Evolutionary conservation across 768 basidiomycete genomes (phyloP), one percentile per base, ranked within the genome.

Genomic region (Mycena epipterygia): DNA sequence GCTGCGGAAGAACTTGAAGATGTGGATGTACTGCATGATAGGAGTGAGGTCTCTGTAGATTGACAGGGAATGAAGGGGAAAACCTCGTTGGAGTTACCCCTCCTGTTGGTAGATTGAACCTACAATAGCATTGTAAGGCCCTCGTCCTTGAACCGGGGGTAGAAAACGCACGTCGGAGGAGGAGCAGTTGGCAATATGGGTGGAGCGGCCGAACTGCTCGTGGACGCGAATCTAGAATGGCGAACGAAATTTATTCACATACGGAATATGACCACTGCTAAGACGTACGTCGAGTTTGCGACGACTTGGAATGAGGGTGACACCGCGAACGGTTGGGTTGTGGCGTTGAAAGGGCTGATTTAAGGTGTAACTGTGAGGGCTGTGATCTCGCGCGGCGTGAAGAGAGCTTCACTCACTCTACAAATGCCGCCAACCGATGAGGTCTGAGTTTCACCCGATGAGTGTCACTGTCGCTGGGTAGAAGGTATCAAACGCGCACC

Each of bases 401-500:
- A 19, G 56, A 60, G 58, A 46, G 58, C 29, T 46, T 46, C 37
- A 41, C 56, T 57, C 39, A 60, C 58, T 60, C 58, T 33, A 33
- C 58, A 46, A 44, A 60, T 32, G 58, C 58, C 41, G 58, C 58
- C 58, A 60, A 60, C 58, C 58, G 58, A 60, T 60, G 58, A 14
- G 44, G 27, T n/a, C 58, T 60, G 19, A 57, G 7, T 16, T 60
- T 60, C 32, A 46, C 4, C 41, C 19, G 42, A 46, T 46, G 21
- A 41, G 37, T 57, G 56, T 41, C 27, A 57, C 2, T 57, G 39
- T 57, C 25, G 56, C 56, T 60, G 41, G 3, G 57, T 44, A 60
- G 58, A 60, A 46, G 58, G 29, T 42, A 13, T 44, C 32, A 44
- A 60, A 46, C n/a, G 42, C 59, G 59, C 59, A 61, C 59, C 46